A percentile compares a stretch with the other conserved stretches of the same genome.
These are phyloP conservation scores for Pseudonitzschia delicatissima DNA, from an alignment of 108 stramenopile genomes.

Conservation along the genomic window DNA sequence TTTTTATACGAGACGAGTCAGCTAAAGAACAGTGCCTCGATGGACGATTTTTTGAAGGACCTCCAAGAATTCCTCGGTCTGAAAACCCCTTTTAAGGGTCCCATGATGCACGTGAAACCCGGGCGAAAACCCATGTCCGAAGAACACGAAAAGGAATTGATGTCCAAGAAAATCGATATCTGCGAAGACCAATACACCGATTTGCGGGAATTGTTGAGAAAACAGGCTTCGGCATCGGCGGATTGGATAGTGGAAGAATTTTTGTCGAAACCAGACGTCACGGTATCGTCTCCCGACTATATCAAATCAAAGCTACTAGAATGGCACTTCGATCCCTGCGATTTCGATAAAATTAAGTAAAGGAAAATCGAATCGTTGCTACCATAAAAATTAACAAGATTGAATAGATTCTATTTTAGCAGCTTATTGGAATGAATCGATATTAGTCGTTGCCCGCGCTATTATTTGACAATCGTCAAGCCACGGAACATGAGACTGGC, in stretches of 20 bases:
- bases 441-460: too few species aligned
- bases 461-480: constrained; percentile 20
- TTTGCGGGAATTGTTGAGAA: constrained; percentile 35
- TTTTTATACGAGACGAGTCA: constrained; percentile 52
- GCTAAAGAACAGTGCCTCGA: constrained; percentile 1
- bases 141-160: constrained; percentile 15
- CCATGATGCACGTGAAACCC: constrained; percentile 38
- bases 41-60: constrained; percentile 27
- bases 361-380: too few species aligned
- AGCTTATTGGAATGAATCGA: too few species aligned
- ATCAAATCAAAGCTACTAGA: constrained; percentile 19
- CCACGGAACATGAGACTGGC: constrained; percentile 88
- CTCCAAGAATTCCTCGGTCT: constrained; percentile 44
- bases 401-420: too few species aligned
- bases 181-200: constrained; percentile 38
- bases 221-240: constrained; percentile 30
- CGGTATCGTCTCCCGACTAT: constrained; percentile 31
- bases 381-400: too few species aligned
- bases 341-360: not conserved
- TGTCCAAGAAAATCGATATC: constrained; percentile 41
- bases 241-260: constrained; percentile 52
- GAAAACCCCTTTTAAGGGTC: constrained; percentile 11
- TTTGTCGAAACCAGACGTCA: constrained; percentile 40
- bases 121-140: constrained; percentile 12
- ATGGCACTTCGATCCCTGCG: constrained; percentile 58